Evolutionary conservation across 1,139 yeast species (phyloP).

Genomic region (Yamadazyma atlantica): DNA sequence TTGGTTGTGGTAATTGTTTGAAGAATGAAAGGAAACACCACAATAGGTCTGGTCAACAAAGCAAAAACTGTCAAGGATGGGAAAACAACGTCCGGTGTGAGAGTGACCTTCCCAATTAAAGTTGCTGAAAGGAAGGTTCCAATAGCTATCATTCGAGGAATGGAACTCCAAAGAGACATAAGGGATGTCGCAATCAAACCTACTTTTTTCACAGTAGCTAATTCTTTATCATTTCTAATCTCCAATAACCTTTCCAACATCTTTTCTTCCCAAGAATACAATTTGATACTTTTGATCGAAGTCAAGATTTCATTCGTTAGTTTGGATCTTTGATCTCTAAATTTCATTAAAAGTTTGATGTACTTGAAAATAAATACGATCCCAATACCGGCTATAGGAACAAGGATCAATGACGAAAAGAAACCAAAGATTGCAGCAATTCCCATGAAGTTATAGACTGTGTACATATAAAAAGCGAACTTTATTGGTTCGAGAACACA

Average conservation of each 20-base stretch:
- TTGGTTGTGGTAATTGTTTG: slow-evolving; percentile 28
- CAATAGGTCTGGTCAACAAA: slow-evolving; percentile 34
- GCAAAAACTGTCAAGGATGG: slow-evolving; percentile 41
- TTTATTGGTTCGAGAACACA: slow-evolving; percentile 31
- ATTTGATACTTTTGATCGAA: slow-evolving; percentile 40
- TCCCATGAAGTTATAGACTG: slow-evolving; percentile 32
- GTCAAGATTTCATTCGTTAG: slow-evolving; percentile 40
- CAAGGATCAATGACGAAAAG: slow-evolving; percentile 28
- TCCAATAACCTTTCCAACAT: slow-evolving; percentile 33
- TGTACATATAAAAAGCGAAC: slow-evolving; percentile 25
- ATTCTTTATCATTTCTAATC: slow-evolving; percentile 38
- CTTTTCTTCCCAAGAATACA: slow-evolving; percentile 43
- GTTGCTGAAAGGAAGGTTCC: slow-evolving; percentile 30
- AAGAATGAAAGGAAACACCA: slow-evolving; percentile 32
- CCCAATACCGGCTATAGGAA: slow-evolving; percentile 34
- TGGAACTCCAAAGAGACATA: slow-evolving; percentile 35
- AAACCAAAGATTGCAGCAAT: slow-evolving; percentile 38
- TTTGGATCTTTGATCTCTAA: slow-evolving; percentile 37
- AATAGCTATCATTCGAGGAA: slow-evolving; percentile 37
- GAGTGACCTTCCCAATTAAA: slow-evolving; percentile 21
- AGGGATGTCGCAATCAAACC: slow-evolving; percentile 34
- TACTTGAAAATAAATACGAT: slow-evolving; percentile 27
- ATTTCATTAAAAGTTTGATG: slow-evolving; percentile 26
- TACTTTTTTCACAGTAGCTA: slow-evolving; percentile 25
- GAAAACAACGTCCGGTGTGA: slow-evolving; percentile 39